Base-by-base conservation (phyloP, 768 basidiomycete species). In the Solioccasus polychromus region DNA sequence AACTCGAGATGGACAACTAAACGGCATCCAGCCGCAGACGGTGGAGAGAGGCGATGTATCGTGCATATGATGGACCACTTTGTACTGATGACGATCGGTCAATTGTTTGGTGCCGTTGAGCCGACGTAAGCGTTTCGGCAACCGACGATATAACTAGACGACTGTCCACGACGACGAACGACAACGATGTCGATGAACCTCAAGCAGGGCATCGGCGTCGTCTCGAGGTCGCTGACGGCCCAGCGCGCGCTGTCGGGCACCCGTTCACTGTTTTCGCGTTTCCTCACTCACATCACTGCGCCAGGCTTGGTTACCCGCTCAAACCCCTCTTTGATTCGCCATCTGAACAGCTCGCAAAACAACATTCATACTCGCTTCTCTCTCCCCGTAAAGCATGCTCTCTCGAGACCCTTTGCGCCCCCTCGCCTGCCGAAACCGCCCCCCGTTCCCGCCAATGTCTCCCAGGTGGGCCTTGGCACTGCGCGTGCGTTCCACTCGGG, bases 401-500 rank as follows among this genome's bases (percentile, higher is more conserved):
- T 89, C 31, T 72, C 74, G 12, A 48, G 64, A 15, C 78, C 72
- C 2, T 63, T 75, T 20, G 64, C 67, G 20, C 62, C 68, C 1
- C 76, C 72, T 14, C 80, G 74, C 55, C 67, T 90, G 10, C 87
- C 87, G 9, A 76, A 74, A n/a, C 73, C 76, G 2, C 73, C 75
- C 18, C 34, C 30, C 2, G 71, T 78, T 14, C 79, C 79, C 8
- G 64, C 77, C 17, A 67, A 67, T 38, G 65, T 85, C 23, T 64
- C 77, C 0, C 83, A 88, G 50, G 77, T 92, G 18, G 91, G 91
- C 5, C 71, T 93, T 3, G 86, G 87, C 29, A 76, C 79, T 0
- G 86, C 83, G 0, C 73, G 90, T 29, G 87, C 81, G 56, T 93
- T 92, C 63, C 81, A 82, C 19, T 78, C 82, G 3, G 76, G 74